These are phyloP conservation scores for Aureobasidium sp. DNA, from an alignment of 2,329 filamentous ascomycete genomes.

Conservation along the genomic window DNA sequence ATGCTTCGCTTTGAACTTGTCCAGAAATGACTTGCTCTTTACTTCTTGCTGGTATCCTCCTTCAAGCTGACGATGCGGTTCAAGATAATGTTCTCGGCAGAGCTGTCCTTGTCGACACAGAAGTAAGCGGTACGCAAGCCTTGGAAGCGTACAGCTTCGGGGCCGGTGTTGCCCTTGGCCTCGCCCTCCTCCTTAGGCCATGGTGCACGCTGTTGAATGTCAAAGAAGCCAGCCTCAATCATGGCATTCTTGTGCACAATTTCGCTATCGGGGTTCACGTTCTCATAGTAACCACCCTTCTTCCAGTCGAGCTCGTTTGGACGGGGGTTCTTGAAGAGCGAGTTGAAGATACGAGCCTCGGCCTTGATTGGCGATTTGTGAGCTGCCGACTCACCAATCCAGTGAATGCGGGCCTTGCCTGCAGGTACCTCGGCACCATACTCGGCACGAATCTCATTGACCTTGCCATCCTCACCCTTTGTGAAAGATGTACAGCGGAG, in stretches of 20 bases:
- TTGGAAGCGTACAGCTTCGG: constrained; percentile 79
- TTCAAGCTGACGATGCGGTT: constrained; percentile 91
- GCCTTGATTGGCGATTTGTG: constrained; percentile 52
- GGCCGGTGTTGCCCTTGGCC: constrained; percentile 45
- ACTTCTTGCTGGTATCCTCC: constrained; percentile 66
- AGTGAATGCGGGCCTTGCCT: constrained; percentile 62
- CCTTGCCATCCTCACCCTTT: constrained; percentile 56
- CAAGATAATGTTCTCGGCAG: constrained; percentile 67
- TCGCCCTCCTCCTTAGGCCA: constrained; percentile 77
- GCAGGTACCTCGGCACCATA: constrained; percentile 55
- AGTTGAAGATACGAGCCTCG: constrained; percentile 70
- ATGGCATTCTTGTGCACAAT: constrained; percentile 68
- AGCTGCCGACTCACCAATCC: constrained; percentile 65
- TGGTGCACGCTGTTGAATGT: constrained; percentile 62
- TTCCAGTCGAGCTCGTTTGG: constrained; percentile 59
- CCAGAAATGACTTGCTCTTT: neutral
- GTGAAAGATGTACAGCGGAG: constrained; percentile 60
- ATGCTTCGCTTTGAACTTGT: neutral
- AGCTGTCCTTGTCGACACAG: constrained; percentile 64
- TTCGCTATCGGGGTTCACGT: constrained; percentile 79
- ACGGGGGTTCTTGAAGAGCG: constrained; percentile 79
- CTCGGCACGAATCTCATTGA: constrained; percentile 57
- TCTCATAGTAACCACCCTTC: constrained; percentile 71
- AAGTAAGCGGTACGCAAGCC: constrained; percentile 84
- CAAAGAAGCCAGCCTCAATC: constrained; percentile 74